Base-by-base conservation (phyloP, 306 rosid species). In the Mimosa pudica region DNA sequence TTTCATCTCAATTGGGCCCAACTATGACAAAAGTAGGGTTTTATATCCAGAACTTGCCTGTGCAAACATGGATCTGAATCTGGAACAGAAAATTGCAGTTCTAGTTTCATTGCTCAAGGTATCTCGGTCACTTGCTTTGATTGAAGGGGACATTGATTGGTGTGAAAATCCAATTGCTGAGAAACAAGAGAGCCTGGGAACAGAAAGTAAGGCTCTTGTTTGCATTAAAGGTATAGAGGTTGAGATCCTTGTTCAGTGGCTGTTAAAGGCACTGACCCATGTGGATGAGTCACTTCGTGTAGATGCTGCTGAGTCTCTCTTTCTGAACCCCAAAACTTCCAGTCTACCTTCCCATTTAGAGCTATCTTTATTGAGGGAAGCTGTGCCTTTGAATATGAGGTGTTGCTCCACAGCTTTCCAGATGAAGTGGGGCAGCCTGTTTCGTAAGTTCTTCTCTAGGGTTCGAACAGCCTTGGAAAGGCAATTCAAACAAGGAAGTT, bases 381-480 rank as follows among this genome's bases (percentile, higher is more conserved):
- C 94, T 10, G 89, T 95, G 78, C 98, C 99, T 74, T 77, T 93
- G 85, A 95, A 93, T 88, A 95, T 95, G 99, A 89, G 99, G 82
- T 92, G 94, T 80, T 89, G 93, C 89, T 93, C 94, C 75, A 89
- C 99, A 66, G 90, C 96, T 86, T 95, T 95, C 82, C 99, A 95
- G 85, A 95, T 95, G 99, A 95, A 95, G 85, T 95, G 99, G 99
- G 76, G 86, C 80, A 93, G 97, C 94, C 84, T 95, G 87, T 93
- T 95, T 71, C 90, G 97, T 49, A 95, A 91, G 85, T 92, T 95
- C 77, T 95, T 95, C 79, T 75, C 97, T 75, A 91, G 99, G 82
- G 99, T 91, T 61, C 92, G 96, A 81, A 92, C 99, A 7, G 94
- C 98, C 65, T 79, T 95, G 78, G 99, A 95, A 90, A 93, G 96